Evolutionary conservation across 2,329 filamentous ascomycete genomes (phyloP).

Genomic region (Xylaria hypoxylon): DNA sequence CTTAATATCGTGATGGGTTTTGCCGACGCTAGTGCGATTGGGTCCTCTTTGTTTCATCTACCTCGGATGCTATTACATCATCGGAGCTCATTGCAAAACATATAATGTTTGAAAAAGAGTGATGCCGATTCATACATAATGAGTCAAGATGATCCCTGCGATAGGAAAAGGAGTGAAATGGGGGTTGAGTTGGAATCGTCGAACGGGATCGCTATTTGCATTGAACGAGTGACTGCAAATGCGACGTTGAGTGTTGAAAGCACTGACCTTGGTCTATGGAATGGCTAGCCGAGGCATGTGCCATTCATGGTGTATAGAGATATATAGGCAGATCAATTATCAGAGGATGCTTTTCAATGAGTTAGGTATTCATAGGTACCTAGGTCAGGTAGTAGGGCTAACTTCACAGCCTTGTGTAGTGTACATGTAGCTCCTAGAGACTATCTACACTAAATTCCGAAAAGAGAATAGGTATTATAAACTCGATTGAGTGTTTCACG

Average conservation of each 20-base stretch:
- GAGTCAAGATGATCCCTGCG: no score
- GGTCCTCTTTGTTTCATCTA: neutral
- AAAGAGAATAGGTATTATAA: neutral
- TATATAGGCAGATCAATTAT: no score
- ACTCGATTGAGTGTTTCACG: neutral
- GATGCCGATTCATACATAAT: neutral
- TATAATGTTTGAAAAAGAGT: neutral
- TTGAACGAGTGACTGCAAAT: no score
- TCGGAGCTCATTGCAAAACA: neutral
- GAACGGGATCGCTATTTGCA: conserved; percentile 13
- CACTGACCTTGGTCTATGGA: neutral
- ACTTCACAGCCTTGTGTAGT: neutral
- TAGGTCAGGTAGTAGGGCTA: neutral
- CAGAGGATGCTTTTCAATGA: no score
- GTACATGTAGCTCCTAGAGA: neutral
- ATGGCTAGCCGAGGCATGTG: conserved; percentile 7
- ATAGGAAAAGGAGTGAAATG: no score
- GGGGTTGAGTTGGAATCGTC: neutral
- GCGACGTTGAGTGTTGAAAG: no score
- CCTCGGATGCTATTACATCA: conserved; percentile 15
- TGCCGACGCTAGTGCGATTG: neutral
- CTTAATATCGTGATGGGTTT: conserved; percentile 3
- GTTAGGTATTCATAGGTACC: no score
- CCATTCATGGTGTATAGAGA: no score
- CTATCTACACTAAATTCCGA: no score